These are phyloP conservation scores for Guyanaporus albipodus DNA, from an alignment of 768 basidiomycete species.

Conservation along the genomic window DNA sequence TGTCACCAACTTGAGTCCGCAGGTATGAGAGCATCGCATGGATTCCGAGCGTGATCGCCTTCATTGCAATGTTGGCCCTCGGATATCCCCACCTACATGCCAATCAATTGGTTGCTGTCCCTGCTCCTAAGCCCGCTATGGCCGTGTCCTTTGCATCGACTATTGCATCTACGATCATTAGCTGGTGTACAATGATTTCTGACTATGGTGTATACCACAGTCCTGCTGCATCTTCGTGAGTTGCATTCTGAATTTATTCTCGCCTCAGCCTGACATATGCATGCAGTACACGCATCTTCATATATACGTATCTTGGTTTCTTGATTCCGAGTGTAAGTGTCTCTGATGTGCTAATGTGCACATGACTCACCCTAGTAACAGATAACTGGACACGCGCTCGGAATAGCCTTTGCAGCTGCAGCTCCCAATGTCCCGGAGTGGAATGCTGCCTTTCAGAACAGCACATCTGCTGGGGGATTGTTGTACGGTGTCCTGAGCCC, in stretches of 20 bases:
- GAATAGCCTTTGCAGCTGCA: conserved; percentile 44
- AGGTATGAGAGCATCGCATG: conserved; percentile 75
- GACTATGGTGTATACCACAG: conserved; percentile 50
- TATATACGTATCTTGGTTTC: conserved; percentile 46
- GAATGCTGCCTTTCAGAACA: conserved; percentile 38
- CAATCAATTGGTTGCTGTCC: conserved; percentile 36
- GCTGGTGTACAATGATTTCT: conserved; percentile 41
- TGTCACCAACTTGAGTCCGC: conserved; percentile 8
- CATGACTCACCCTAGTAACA: conserved; percentile 12
- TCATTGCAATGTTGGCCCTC: conserved; percentile 60
- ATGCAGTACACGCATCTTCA: conserved; percentile 36
- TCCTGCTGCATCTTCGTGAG: conserved; percentile 57
- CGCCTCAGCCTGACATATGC: neutral
- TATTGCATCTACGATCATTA: conserved; percentile 41
- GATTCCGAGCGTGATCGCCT: conserved; percentile 72
- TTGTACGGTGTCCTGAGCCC: conserved; percentile 37
- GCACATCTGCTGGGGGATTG: conserved; percentile 44
- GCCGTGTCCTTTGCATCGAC: conserved; percentile 45
- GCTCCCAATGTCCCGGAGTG: conserved; percentile 37
- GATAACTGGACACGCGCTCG: conserved; percentile 41
- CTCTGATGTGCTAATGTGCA: neutral
- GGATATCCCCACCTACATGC: conserved; percentile 61
- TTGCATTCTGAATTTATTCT: neutral
- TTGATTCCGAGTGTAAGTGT: conserved; percentile 38
- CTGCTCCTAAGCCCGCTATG: conserved; percentile 30